A percentile compares a stretch with the other conserved stretches of the same genome.
phyloP scores from a whole-genome alignment of 2,329 filamentous ascomycete genomes.

The Neofusicoccum umdonicola region DNA sequence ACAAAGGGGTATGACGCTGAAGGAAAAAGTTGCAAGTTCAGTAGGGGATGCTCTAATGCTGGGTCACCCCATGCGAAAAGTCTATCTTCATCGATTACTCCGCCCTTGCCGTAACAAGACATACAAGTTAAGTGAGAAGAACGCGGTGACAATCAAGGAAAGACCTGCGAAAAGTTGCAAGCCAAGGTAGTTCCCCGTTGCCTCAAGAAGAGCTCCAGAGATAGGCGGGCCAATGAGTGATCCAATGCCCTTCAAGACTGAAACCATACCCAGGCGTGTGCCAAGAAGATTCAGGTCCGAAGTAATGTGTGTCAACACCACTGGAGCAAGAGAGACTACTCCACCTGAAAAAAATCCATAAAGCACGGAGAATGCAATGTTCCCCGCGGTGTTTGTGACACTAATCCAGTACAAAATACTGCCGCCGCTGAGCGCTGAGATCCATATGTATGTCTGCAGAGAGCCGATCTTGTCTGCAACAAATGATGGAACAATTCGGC shows the following conservation, averaged over 20 bases:
- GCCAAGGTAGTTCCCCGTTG: neutral
- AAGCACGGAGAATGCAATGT: slow-evolving; percentile 1
- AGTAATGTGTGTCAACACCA: neutral
- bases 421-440: neutral
- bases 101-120: neutral
- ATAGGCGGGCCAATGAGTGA: slow-evolving; percentile 58
- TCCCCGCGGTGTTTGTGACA: neutral
- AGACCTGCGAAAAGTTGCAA: neutral
- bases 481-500: slow-evolving; percentile 43
- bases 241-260: slow-evolving; percentile 50
- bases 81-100: no score
- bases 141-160: neutral
- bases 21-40: no score
- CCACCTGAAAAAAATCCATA: slow-evolving; percentile 10
- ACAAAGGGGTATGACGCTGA: no score
- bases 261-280: slow-evolving; percentile 55
- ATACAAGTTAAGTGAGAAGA: neutral
- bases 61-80: no score
- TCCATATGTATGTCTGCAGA: neutral
- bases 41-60: no score
- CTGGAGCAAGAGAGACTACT: neutral
- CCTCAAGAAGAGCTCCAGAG: slow-evolving; percentile 53
- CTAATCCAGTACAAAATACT: neutral
- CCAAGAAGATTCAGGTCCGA: slow-evolving; percentile 37
- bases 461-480: slow-evolving; percentile 43